These are phyloP conservation scores for Claviceps digitariae DNA, from an alignment of 2,329 filamentous ascomycete species.

Conservation along the genomic window DNA sequence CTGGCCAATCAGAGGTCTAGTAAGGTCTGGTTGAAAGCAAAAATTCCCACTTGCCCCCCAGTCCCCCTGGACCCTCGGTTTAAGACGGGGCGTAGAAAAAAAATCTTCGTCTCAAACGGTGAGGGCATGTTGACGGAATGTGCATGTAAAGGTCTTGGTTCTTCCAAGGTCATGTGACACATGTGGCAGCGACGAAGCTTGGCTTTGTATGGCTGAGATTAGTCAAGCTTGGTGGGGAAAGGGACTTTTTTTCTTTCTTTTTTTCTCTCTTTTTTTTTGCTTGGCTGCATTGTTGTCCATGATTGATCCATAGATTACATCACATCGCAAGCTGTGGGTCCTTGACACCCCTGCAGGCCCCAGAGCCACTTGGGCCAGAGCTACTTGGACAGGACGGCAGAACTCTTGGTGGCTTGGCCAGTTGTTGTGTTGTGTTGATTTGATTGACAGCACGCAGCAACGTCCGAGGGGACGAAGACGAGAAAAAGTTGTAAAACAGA, in stretches of 20 bases:
- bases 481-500: no score
- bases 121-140: background rate
- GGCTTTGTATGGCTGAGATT: background rate
- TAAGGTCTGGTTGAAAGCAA: background rate
- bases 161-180: no score
- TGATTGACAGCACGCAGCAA: no score
- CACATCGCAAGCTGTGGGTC: background rate
- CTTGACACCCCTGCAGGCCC: background rate
- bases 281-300: background rate
- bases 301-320: background rate
- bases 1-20: slow-evolving; percentile 1
- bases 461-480: no score
- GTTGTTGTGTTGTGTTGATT: no score
- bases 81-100: no score
- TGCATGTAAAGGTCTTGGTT: no score
- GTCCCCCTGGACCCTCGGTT: no score
- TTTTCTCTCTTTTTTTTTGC: background rate
- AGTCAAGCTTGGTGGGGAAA: background rate
- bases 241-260: background rate
- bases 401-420: background rate
- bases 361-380: background rate
- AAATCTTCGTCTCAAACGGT: background rate
- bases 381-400: background rate
- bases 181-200: background rate
- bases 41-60: no score